Percentiles rank a stretch among this genome's conserved stretches.
Evolutionary conservation across 371 early-diverging fungal genomes (phyloP).

Genomic region (Apophysomyces variabilis): DNA sequence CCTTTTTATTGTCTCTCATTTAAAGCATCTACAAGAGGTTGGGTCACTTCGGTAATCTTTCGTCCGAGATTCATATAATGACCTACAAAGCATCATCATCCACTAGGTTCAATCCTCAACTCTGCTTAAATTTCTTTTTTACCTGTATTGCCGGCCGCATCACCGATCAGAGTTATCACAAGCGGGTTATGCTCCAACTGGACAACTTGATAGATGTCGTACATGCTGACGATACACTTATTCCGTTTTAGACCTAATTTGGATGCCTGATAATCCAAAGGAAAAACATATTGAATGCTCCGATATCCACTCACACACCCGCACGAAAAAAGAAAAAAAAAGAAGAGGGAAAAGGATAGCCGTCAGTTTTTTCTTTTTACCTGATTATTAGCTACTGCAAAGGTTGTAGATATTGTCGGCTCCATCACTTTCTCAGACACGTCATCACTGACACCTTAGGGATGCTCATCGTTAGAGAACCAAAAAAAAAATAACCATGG

Average conservation of each 20-base stretch:
- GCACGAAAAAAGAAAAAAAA: neutral
- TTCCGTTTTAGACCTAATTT: conserved; percentile 68
- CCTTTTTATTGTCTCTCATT: conserved; percentile 6
- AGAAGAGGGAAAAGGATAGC: neutral
- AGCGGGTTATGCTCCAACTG: conserved; percentile 64
- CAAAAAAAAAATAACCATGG: neutral
- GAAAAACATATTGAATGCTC: conserved; percentile 1
- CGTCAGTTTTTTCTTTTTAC: conserved; percentile 20
- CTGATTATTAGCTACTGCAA: conserved; percentile 52
- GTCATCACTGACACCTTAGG: conserved; percentile 17
- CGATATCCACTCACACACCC: no score
- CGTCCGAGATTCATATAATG: conserved; percentile 6
- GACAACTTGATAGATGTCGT: conserved; percentile 62
- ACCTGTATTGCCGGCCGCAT: conserved; percentile 64
- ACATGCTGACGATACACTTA: conserved; percentile 63
- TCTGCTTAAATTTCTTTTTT: conserved; percentile 4
- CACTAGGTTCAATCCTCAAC: neutral
- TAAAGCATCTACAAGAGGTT: conserved; percentile 6
- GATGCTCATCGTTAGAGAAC: neutral
- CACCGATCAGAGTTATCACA: conserved; percentile 61
- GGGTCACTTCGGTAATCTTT: conserved; percentile 1
- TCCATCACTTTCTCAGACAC: conserved; percentile 36
- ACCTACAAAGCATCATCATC: neutral
- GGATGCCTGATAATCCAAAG: conserved; percentile 50
- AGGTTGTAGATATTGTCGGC: conserved; percentile 41